Evolutionary conservation across 169 alveolate species (phyloP), one percentile per base, ranked within the genome.

Genomic region (Cryptosporidium baileyi): DNA sequence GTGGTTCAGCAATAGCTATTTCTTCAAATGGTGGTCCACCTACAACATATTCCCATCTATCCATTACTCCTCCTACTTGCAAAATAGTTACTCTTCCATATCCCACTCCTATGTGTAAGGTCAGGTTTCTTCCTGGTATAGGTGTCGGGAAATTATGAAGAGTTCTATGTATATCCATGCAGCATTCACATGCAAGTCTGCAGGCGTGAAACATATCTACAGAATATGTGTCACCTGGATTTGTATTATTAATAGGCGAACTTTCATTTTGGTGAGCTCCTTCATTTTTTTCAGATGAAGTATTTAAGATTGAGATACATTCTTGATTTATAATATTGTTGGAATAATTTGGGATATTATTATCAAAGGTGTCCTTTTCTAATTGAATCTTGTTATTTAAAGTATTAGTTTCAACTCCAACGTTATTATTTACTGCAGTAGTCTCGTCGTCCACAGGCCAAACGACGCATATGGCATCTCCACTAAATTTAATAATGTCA

Each of bases 401-500:
- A 26, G 44, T 57, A 17, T 22, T 32, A 19, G 26, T 6, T 26
- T 65, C 63, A 65, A 32, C 8, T 8, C 22, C 24, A 6, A 32
- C 19, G 19, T 28, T 54, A n/a, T 34, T 34, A 38, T 30, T 15
- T 54, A 24, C 59, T 6, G 47, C 9, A 6, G 41, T 26, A 11
- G 47, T 19, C 24, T 82, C 92, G 38, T 90, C 96, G 60, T 91
- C 94, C 1, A 92, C 95, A n/a, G 95, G 94, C 96, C 96, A 93
- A 34, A 93, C 93, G 9, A 92, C 96, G 32, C 91, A 74, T 38
- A 93, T 92, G 0, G 96, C 97, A 47, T 90, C 96, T 2, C 97
- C 97, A 57, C 94, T 91, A 67, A 94, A 94, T 90, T 93, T 93
- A 80, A 94, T 90, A 24, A 94, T 92, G 74, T 93, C 97, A 1